Conservation (phyloP, 352 stramenopile species). For the Phytophthora sp. region DNA sequence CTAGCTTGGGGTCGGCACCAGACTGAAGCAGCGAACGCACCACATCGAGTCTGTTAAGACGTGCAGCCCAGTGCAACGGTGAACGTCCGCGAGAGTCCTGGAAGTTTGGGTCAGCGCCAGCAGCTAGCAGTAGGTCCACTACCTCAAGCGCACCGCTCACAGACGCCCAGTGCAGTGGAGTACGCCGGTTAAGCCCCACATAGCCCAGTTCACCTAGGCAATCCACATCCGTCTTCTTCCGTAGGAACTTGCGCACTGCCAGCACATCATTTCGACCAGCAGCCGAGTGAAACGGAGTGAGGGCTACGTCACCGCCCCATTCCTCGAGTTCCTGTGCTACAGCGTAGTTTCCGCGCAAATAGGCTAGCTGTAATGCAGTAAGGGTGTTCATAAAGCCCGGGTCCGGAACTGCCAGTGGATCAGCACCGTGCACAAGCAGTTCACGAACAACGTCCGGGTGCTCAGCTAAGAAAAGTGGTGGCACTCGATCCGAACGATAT, state of each 20-base stretch:
- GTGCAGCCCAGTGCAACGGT: constrained; percentile 79
- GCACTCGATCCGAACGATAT: constrained; percentile 73
- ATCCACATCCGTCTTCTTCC: constrained; percentile 60
- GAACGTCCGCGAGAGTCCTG: constrained; percentile 73
- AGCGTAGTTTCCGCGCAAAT: constrained; percentile 77
- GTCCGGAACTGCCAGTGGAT: constrained; percentile 71
- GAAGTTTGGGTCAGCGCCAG: constrained; percentile 75
- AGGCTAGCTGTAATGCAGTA: constrained; percentile 78
- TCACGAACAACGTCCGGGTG: constrained; percentile 66
- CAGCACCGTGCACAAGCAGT: constrained; percentile 66
- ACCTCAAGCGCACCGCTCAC: constrained; percentile 64
- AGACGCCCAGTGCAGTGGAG: constrained; percentile 80
- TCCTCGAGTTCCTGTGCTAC: constrained; percentile 81
- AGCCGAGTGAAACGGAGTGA: constrained; percentile 80
- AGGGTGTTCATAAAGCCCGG: constrained; percentile 86
- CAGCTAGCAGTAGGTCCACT: constrained; percentile 73
- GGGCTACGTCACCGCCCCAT: constrained; percentile 77
- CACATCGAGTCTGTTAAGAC: constrained; percentile 62
- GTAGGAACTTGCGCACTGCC: constrained; percentile 68
- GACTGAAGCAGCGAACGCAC: constrained; percentile 54
- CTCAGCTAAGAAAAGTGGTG: constrained; percentile 80
- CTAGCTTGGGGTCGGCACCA: constrained; percentile 46
- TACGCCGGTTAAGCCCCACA: constrained; percentile 76
- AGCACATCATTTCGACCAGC: constrained; percentile 64
- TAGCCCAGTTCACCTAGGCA: constrained; percentile 86